Evolutionary conservation across 2,329 filamentous ascomycete species (phyloP).

Genomic region (Aspergillus fumigatiaffinis): DNA sequence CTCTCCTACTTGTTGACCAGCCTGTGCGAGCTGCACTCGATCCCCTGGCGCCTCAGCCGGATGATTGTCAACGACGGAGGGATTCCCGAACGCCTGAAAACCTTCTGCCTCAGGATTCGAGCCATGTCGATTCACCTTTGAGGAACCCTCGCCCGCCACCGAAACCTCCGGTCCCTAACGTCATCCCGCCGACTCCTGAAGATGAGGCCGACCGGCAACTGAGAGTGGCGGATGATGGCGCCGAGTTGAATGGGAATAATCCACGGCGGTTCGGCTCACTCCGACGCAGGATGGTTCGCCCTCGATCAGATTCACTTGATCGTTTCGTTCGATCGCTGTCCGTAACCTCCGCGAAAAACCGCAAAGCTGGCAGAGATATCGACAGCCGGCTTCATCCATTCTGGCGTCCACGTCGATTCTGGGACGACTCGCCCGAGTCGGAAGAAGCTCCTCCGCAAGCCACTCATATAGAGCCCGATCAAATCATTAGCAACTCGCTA

Average conservation of each 20-base stretch:
- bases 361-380: conserved; percentile 40
- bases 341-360: conserved; percentile 39
- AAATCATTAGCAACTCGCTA: conserved; percentile 53
- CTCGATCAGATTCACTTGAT: conserved; percentile 39
- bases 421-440: conserved; percentile 51
- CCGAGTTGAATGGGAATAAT: conserved; percentile 18
- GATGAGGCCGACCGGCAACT: conserved; percentile 43
- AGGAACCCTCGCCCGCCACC: conserved; percentile 57
- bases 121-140: conserved; percentile 53
- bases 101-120: conserved; percentile 7
- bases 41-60: conserved; percentile 23
- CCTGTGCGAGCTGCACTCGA: conserved; percentile 28
- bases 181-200: conserved; percentile 52
- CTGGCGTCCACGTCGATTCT: conserved; percentile 62
- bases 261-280: conserved; percentile 34
- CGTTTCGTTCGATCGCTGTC: conserved; percentile 37
- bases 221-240: background rate
- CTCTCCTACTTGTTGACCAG: conserved; percentile 61
- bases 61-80: conserved; percentile 7
- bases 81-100: conserved; percentile 26
- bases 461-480: conserved; percentile 22
- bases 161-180: conserved; percentile 52
- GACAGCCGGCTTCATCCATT: conserved; percentile 55
- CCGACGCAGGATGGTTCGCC: conserved; percentile 35
- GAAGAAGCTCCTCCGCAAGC: conserved; percentile 30